Conservation (phyloP, 148 eudicot genomes). For the Rhododendron simsii region DNA sequence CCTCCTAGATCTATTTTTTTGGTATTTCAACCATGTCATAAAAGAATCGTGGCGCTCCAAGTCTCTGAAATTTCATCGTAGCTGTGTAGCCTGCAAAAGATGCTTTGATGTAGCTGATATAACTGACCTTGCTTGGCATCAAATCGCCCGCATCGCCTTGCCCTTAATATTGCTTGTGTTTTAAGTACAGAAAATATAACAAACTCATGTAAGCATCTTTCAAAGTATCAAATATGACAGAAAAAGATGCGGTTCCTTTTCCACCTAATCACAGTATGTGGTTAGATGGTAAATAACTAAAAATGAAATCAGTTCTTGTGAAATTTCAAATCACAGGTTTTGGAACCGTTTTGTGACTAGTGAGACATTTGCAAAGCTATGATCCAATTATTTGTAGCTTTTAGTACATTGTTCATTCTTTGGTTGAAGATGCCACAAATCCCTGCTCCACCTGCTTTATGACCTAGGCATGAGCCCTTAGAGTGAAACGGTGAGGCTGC, state of each 20-base stretch:
- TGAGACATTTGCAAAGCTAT: not conserved
- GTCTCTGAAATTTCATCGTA: not conserved
- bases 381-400: not conserved
- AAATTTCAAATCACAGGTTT: not conserved
- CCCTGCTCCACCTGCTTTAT: not conserved
- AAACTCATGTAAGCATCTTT: not conserved
- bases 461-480: not conserved
- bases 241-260: not conserved
- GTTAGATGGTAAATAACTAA: not conserved
- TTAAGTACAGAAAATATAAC: not conserved
- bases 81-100: not conserved
- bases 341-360: not conserved
- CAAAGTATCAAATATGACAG: not conserved
- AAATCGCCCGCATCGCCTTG: not conserved
- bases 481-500: not conserved
- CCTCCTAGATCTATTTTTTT: not conserved
- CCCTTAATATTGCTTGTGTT: not conserved
- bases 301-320: not conserved
- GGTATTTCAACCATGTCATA: not conserved
- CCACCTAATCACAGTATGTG: not conserved
- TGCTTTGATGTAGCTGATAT: not conserved
- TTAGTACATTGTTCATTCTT: not conserved
- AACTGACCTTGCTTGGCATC: not conserved
- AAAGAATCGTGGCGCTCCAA: not conserved
- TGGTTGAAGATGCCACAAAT: not conserved